Evolutionary conservation across 257 asterid genomes (phyloP).

Genomic region (Coffea eugenioides): DNA sequence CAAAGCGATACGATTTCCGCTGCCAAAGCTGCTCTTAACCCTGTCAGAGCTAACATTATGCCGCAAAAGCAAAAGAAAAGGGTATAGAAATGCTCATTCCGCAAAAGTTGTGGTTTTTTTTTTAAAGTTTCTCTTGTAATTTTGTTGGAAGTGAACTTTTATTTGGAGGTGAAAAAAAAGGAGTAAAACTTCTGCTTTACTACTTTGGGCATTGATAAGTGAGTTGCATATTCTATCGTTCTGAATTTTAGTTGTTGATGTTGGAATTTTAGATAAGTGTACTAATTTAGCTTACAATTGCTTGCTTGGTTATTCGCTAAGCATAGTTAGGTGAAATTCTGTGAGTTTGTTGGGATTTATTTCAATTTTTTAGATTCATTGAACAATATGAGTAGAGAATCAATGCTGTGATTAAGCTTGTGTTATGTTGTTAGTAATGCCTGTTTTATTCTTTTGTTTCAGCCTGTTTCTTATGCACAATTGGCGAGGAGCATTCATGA

Average conservation of each 20-base stretch:
- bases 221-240: not conserved
- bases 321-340: not conserved
- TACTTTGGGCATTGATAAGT: not conserved
- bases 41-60: slow-evolving; percentile 60
- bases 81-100: slow-evolving; percentile 30
- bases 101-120: not conserved
- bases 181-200: not conserved
- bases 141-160: not conserved
- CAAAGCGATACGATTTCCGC: slow-evolving; percentile 94
- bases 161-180: not conserved
- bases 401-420: not conserved
- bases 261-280: not conserved
- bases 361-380: not conserved
- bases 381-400: too few relatives aligned
- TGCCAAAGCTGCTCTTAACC: slow-evolving; percentile 75
- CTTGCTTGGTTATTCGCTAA: not conserved
- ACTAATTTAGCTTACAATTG: not conserved
- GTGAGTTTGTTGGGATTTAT: not conserved
- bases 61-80: slow-evolving; percentile 82
- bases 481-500: slow-evolving; percentile 99
- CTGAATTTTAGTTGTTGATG: not conserved
- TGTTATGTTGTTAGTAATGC: not conserved
- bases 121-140: not conserved
- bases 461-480: slow-evolving; percentile 99
- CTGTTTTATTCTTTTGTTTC: slow-evolving; percentile 25